A percentile compares a stretch with the other conserved stretches of the same genome.
Evolutionary conservation across 73 alveolate genomes (phyloP).

Genomic region (Symbiodinium natans): DNA sequence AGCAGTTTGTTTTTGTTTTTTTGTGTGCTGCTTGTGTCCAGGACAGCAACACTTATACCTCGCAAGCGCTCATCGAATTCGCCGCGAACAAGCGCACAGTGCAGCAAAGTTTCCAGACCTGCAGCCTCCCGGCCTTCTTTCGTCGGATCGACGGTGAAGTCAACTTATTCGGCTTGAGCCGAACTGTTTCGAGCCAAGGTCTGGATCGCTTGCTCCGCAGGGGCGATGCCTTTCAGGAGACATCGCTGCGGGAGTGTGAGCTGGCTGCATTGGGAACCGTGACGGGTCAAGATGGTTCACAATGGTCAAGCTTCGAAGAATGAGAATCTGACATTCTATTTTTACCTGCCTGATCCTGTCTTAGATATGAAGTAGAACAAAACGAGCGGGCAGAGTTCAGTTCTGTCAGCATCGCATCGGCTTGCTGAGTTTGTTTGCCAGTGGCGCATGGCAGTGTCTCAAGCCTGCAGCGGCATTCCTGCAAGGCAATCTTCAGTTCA

Average conservation of each 20-base stretch:
- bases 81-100: constrained; percentile 39
- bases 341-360: too few species aligned
- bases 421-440: too few species aligned
- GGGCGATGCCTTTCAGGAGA: constrained; percentile 51
- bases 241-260: constrained; percentile 37
- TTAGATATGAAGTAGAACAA: too few species aligned
- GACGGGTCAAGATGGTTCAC: too few species aligned
- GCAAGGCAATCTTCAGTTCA: constrained; percentile 56
- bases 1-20: not conserved
- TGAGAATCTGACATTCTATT: too few species aligned
- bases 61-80: constrained; percentile 42
- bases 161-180: not conserved
- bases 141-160: not conserved
- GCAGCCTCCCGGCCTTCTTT: constrained; percentile 7
- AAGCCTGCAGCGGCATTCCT: too few species aligned
- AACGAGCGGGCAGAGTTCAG: too few species aligned
- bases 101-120: constrained; percentile 55
- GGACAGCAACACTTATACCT: constrained; percentile 83
- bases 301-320: too few species aligned
- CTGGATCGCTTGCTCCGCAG: constrained; percentile 65
- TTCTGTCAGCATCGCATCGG: too few species aligned
- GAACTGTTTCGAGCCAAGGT: too few species aligned
- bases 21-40: too few species aligned
- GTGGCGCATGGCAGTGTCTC: too few species aligned
- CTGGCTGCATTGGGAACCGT: not conserved